Conservation (phyloP, 306 rosid species). For the Sechiopsis laciniata region DNA sequence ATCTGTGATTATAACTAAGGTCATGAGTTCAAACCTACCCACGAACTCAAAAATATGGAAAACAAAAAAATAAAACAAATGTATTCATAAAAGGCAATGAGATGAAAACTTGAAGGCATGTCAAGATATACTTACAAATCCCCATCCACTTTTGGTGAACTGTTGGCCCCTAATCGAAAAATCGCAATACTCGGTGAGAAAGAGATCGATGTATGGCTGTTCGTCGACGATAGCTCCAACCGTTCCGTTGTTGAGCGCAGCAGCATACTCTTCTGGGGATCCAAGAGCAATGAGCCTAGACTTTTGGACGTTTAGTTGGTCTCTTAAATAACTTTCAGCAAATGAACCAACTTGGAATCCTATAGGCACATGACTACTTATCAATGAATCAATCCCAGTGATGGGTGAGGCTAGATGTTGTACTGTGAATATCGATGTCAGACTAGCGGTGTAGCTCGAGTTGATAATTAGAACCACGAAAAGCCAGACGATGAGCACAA, state of each 20-base stretch:
- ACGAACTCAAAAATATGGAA: too few relatives aligned
- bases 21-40: too few relatives aligned
- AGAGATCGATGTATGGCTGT: conserved; percentile 40
- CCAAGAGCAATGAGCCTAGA: conserved; percentile 50
- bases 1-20: too few relatives aligned
- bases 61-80: too few relatives aligned
- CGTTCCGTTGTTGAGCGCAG: conserved; percentile 36
- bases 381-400: conserved; percentile 44
- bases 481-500: conserved; percentile 44
- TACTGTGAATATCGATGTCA: conserved; percentile 48
- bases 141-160: conserved; percentile 54
- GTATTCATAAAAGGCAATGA: background rate
- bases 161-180: conserved; percentile 33
- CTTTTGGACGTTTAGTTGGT: conserved; percentile 36
- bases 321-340: conserved; percentile 36
- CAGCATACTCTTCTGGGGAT: conserved; percentile 42
- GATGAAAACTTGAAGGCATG: background rate
- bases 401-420: conserved; percentile 43
- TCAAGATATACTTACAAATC: conserved; percentile 41
- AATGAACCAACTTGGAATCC: conserved; percentile 54
- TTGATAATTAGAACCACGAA: conserved; percentile 42
- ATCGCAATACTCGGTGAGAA: conserved; percentile 41
- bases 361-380: conserved; percentile 31
- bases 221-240: conserved; percentile 51
- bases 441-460: conserved; percentile 51